Percentiles rank a stretch among this genome's conserved stretches.
phyloP scores from a whole-genome alignment of 139 green algal genomes.

The Closterium sp. region DNA sequence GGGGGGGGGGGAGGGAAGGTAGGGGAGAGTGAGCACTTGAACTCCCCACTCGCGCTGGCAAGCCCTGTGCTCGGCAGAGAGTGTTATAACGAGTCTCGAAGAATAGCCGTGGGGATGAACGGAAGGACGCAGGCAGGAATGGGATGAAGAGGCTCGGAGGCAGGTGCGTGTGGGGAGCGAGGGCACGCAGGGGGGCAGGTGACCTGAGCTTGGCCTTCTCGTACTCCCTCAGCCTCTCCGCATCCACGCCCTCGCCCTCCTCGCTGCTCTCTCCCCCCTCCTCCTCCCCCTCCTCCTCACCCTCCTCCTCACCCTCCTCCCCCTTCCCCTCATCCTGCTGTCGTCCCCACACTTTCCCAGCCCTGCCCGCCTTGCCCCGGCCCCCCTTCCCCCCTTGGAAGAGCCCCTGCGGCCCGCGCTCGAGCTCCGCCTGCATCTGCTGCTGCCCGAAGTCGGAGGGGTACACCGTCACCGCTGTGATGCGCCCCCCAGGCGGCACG shows the following conservation, averaged over 20 bases:
- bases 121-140: neutral
- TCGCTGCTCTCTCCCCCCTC: slow-evolving; percentile 35
- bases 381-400: neutral
- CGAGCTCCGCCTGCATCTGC: slow-evolving; percentile 82
- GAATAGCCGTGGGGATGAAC: neutral
- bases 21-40: neutral
- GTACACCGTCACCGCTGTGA: slow-evolving; percentile 82
- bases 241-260: slow-evolving; percentile 16
- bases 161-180: neutral
- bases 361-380: slow-evolving; percentile 8
- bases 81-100: neutral
- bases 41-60: neutral
- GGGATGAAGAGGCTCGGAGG: neutral
- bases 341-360: slow-evolving; percentile 18
- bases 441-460: slow-evolving; percentile 88
- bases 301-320: slow-evolving; percentile 39
- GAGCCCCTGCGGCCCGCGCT: slow-evolving; percentile 66
- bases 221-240: slow-evolving; percentile 73
- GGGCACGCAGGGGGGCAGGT: neutral
- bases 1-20: neutral
- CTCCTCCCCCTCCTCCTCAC: slow-evolving; percentile 12
- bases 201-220: slow-evolving; percentile 60
- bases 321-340: too few species aligned
- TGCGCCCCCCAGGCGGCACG: slow-evolving; percentile 52
- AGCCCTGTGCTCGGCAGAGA: neutral